Base-by-base conservation (phyloP, 2,329 filamentous ascomycete species). In the Colletotrichum cereale region DNA sequence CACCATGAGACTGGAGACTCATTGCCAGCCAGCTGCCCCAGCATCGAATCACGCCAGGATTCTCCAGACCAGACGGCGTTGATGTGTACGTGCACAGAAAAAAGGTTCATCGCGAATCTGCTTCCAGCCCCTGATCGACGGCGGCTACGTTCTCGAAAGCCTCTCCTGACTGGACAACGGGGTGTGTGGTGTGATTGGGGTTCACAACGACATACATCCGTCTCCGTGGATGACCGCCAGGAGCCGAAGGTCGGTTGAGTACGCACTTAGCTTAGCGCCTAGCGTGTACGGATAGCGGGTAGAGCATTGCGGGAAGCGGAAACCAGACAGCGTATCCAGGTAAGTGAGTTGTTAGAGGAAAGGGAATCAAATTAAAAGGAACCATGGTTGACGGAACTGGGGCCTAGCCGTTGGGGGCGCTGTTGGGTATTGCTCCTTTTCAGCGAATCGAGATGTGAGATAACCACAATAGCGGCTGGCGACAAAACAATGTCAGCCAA, bases 21-120 rank as follows among this genome's bases (percentile, higher is more conserved):
- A 16, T 36, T n/a, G 16, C 36, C 29, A 12, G 24, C 50, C 34
- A 40, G 24, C 26, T 34, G 21, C 24, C 18, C n/a, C 40, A 44
- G 64, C 56, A 56, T 36, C 42, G 34, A 31, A 18, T 14, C 44
- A 24, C 14, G 34, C 29, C 38, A 40, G 44, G 60, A 62, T 62
- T 62, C 34, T 62, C 60, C 47, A 40, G 60, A 52, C 34, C 3
- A n/a, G 34, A 40, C 14, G 16, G 29, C 60, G 42, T 50, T 31
- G 48, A 36, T 34, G 29, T 40, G 63, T 38, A 58, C 68, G 65
- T 63, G 58, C 58, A 11, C 48, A 31, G 47, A 40, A 53, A 31
- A 10, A 44, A 24, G n/a, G 50, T 44, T 63, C 48, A 60, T 71
- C 68, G 58, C 64, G 52, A 44, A 68, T 71, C 64, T 63, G 52